phyloP scores from a whole-genome alignment of 805 yeast species.

The Candida ascalaphidarum region DNA sequence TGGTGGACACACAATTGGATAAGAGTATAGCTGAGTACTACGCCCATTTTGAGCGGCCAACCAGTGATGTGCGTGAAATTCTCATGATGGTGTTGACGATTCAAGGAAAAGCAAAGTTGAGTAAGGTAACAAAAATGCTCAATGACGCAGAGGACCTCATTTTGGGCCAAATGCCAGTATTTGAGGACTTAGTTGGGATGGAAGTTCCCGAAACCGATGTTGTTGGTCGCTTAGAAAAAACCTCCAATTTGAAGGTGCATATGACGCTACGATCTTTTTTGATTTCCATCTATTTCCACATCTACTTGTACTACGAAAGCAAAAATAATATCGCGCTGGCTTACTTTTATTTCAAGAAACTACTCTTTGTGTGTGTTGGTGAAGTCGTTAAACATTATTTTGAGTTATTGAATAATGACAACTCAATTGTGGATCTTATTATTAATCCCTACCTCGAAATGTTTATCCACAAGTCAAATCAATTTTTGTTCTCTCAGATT shows the following conservation, averaged over 20 bases:
- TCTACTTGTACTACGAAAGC: conserved; percentile 33
- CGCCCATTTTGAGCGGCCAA: conserved; percentile 2
- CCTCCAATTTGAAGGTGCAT: conserved; percentile 7
- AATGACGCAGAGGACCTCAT: conserved; percentile 2
- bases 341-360: conserved; percentile 28
- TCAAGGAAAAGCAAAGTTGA: conserved; percentile 3
- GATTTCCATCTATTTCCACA: conserved; percentile 19
- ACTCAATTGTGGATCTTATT: conserved; percentile 20
- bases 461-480: conserved; percentile 23
- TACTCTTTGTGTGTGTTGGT: conserved; percentile 13
- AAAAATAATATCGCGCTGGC: conserved; percentile 23
- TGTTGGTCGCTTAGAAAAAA: neutral
- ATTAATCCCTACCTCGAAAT: conserved; percentile 30
- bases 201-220: too few species aligned
- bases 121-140: conserved; percentile 4
- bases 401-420: conserved; percentile 3
- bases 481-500: conserved; percentile 15
- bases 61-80: conserved; percentile 2
- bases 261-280: conserved; percentile 19
- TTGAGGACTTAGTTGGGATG: too few species aligned
- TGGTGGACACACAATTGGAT: conserved; percentile 5
- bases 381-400: conserved; percentile 13
- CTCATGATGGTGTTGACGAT: conserved; percentile 4
- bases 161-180: too few species aligned
- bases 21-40: conserved; percentile 4